Evolutionary conservation across 2,329 filamentous ascomycete species (phyloP), one percentile per base, ranked within the genome.

Genomic region (Aspergillus hiratsukae): DNA sequence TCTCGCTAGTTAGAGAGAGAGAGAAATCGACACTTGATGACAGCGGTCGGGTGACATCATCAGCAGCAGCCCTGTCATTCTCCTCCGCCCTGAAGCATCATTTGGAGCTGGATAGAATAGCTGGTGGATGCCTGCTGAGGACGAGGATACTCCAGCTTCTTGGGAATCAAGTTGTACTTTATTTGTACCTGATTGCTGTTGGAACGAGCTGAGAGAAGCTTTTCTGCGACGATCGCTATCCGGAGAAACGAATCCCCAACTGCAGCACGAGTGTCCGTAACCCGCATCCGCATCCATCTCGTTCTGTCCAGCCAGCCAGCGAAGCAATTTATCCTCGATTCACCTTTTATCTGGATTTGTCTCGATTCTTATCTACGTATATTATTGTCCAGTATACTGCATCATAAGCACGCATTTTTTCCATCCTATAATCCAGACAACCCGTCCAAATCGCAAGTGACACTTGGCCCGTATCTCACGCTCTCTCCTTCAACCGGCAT

Each of bases 1-100:
- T 17, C 31, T 35, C 14, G 31, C 6, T 6, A n/a, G 11, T 4
- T 14, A 17, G 31, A 35, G 23, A 27, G 14, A 14, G 10, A 29
- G 28, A 29, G 28, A 11, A 29, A n/a, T 37, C 31, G 5, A 37
- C 14, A n/a, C 31, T 4, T 17, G 31, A 37, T 17, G 14, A 27
- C 25, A 19, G 25, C 40, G 46, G 51, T 61, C 64, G 53, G 52
- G 64, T 68, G 66, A 68, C 65, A 67, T 68, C 65, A 68, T 67
- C 58, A 53, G 48, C 60, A 35, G n/a, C 29, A 23, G 1, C 51
- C 52, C 35, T 43, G 35, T 57, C 48, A 54, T 35, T 52, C 21
- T 51, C 48, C 31, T 35, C 50, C 41, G 49, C 31, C 17, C 3
- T 17, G 31, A 8, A 37, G 14, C 14, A 17, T 17, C 31, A 37